Conservation (phyloP, 495 filamentous ascomycete genomes). For the Pseudevernia furfuracea region DNA sequence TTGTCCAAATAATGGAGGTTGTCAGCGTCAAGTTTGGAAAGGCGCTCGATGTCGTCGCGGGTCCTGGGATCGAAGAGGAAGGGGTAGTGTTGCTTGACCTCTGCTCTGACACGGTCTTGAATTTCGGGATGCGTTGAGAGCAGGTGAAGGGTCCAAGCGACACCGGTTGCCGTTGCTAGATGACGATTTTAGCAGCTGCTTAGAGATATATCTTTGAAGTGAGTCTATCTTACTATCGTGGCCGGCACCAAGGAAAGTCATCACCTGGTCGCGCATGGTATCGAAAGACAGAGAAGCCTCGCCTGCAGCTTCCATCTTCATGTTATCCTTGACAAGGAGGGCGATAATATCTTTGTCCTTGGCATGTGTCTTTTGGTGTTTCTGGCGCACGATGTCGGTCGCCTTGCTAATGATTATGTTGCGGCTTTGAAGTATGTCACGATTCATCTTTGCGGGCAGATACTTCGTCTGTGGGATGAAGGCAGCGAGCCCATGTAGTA, state of each 20-base stretch:
- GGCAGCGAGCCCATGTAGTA: constrained; percentile 39
- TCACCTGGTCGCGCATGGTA: constrained; percentile 44
- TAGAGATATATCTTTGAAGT: not conserved
- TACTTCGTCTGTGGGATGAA: constrained; percentile 39
- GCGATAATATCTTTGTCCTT: constrained; percentile 41
- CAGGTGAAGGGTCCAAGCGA: constrained; percentile 27
- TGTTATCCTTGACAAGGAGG: constrained; percentile 38
- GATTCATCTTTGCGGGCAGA: constrained; percentile 40
- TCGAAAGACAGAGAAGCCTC: constrained; percentile 35
- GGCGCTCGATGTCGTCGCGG: constrained; percentile 16
- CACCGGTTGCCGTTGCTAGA: constrained; percentile 26
- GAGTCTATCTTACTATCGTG: constrained; percentile 20
- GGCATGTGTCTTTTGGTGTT: constrained; percentile 31
- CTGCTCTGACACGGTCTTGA: constrained; percentile 26
- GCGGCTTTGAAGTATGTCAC: constrained; percentile 37
- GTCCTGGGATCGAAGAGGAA: constrained; percentile 23
- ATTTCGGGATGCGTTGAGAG: constrained; percentile 27
- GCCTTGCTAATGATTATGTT: constrained; percentile 35
- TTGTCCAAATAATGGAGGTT: constrained; percentile 42
- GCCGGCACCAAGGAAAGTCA: constrained; percentile 32
- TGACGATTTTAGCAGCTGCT: not conserved
- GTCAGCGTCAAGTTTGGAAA: constrained; percentile 23
- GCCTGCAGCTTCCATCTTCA: constrained; percentile 32
- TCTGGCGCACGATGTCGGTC: constrained; percentile 33
- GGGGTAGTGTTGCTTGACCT: constrained; percentile 26